Percentiles rank a stretch among this genome's conserved stretches.
These are phyloP conservation scores for Rhizodiscina lignyota DNA, from an alignment of 495 filamentous ascomycete species.

Conservation along the genomic window DNA sequence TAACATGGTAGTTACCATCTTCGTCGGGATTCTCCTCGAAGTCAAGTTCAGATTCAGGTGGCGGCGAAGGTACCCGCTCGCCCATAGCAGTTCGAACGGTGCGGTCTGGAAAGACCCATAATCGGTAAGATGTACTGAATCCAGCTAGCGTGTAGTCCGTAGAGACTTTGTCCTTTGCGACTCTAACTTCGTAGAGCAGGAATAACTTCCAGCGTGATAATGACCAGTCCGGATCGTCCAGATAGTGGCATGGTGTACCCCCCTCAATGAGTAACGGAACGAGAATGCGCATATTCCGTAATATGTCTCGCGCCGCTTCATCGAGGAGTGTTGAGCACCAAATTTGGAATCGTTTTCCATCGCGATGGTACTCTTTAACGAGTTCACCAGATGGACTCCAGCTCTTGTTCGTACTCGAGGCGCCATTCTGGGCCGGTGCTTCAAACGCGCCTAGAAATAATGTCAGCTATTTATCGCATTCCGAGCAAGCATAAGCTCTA, in stretches of 20 bases:
- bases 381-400: constrained; percentile 41
- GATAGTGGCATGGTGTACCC: constrained; percentile 44
- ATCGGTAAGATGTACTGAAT: constrained; percentile 81
- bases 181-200: constrained; percentile 32
- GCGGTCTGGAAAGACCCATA: constrained; percentile 37
- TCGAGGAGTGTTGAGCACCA: constrained; percentile 42
- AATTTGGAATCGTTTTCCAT: constrained; percentile 38
- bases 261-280: constrained; percentile 88
- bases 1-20: too few relatives aligned
- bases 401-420: not conserved
- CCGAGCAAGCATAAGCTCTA: not conserved
- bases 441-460: not conserved
- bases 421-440: not conserved
- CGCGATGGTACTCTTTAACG: constrained; percentile 31
- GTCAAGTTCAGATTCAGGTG: constrained; percentile 13
- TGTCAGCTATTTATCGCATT: not conserved
- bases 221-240: constrained; percentile 48
- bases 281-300: constrained; percentile 67
- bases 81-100: constrained; percentile 1
- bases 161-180: not conserved
- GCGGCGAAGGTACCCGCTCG: constrained; percentile 25
- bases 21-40: too few relatives aligned
- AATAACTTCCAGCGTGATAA: constrained; percentile 76
- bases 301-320: constrained; percentile 40
- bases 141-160: constrained; percentile 54